Base-by-base conservation (phyloP, 148 eudicot genomes). In the Rhododendron ferrugineum region DNA sequence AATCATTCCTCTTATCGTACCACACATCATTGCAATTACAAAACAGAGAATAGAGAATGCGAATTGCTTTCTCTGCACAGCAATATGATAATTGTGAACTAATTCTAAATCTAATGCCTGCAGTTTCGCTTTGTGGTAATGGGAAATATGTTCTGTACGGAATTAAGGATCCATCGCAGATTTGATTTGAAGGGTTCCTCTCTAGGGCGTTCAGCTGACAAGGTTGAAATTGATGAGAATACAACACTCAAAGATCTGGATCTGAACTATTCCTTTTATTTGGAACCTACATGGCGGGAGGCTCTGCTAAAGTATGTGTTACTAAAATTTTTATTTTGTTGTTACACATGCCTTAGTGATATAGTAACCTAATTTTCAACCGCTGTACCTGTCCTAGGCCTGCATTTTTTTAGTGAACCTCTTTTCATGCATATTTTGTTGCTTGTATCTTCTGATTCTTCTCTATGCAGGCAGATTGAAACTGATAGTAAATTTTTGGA, bases 141-240 rank as follows among this genome's bases (percentile, higher is more conserved):
- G 99, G 99, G 99, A 84, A 97, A 97, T 89, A 95, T 97, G 98
- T 97, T 97, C 89, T 97, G 98, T 92, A 97, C 99, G 66, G 98
- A 94, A 86, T 88, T 97, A 83, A 93, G 99, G 91, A 97, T 97
- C 87, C 99, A 97, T 86, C 90, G 99, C 30, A 91, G 99, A 90
- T 97, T 93, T 86, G 99, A 96, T 89, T 76, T 96, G 72, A 96
- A 96, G 89, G 99, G 99, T 76, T 96, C 99, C 82, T 96, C 99
- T 68, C 90, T 91, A 75, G 99, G 99, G 40, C 96, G 99, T 40
- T 95, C 96, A 46, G 94, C 98, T 50, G 94, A 95, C 88, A 97
- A 95, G 82, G 95, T 97, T 87, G 95, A 95, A 90, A 95, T 97
- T 85, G 99, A 97, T 78, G 99, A 97, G 89, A 94, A 94, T 85